These are phyloP conservation scores for Paraconiothyrium sp. DNA, from an alignment of 2,329 filamentous ascomycete species.

Conservation along the genomic window DNA sequence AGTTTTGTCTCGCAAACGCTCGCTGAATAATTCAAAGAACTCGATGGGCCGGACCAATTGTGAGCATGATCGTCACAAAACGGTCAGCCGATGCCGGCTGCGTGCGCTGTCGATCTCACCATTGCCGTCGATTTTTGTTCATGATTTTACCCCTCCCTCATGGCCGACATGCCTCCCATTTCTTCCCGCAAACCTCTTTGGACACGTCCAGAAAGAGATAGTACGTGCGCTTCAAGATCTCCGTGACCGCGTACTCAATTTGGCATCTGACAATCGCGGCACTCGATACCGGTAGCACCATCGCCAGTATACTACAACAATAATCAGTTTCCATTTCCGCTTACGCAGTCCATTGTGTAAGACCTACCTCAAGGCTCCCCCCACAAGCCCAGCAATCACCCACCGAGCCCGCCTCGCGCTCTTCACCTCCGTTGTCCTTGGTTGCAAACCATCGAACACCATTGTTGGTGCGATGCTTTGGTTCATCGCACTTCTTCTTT, in stretches of 20 bases:
- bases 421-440: background rate
- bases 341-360: background rate
- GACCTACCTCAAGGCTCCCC: constrained; percentile 12
- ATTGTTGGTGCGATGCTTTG: background rate
- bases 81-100: background rate
- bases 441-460: background rate
- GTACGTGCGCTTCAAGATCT: background rate
- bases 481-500: background rate
- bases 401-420: constrained; percentile 2
- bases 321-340: background rate
- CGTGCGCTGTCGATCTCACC: background rate
- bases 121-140: background rate
- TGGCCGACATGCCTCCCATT: constrained; percentile 8
- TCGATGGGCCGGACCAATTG: too few species aligned
- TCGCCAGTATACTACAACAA: constrained; percentile 5
- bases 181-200: constrained; percentile 9
- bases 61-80: too few species aligned
- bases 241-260: constrained; percentile 1
- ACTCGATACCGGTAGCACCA: constrained; percentile 11
- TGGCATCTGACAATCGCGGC: constrained; percentile 11
- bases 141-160: background rate
- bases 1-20: too few species aligned
- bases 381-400: constrained; percentile 18
- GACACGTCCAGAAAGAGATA: constrained; percentile 5
- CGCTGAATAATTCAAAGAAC: too few species aligned